Base-by-base conservation (phyloP, 345 rosid genomes). In the Melaleuca alternifolia region DNA sequence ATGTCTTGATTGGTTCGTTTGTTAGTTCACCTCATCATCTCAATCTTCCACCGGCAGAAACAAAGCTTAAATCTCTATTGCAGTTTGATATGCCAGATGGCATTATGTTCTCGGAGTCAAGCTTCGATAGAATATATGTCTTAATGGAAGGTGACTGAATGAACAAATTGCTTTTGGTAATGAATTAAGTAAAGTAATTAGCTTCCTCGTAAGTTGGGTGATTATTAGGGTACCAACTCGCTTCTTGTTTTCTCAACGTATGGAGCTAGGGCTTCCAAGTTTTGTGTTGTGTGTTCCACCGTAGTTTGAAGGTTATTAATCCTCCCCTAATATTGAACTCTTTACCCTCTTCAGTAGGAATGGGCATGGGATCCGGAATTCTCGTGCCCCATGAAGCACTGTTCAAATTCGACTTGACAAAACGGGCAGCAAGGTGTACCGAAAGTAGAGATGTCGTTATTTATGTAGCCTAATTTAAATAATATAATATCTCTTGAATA, bases 281-380 rank as follows among this genome's bases (percentile, higher is more conserved):
- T 51, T 14, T 14, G 18, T 51, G 41, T 41, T 41, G 41, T 41
- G 41, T 41, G 41, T 41, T 41, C 41, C 41, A 41, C 41, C 41
- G 41, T 33, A 33, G 23, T 33, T 15, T 65, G 23, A 33, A 33
- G 46, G 14, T 61, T 14, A 61, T 61, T 0, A 30, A 28, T 28
- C 20, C 2, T 41, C 4, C 41, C 41, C 41, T 1, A 61, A 28
- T 28, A 61, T 61, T 28, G 6, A 20, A 61, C 18, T 61, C 20
- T 61, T 61, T 13, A 61, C 18, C 16, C 9, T 4, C 15, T 61
- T n/a, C 28, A 0, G 12, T 13, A 28, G 71, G 37, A 18, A 12
- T 0, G 0, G 37, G 37, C 18, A 26, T 0, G 0, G 51, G 71
- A n/a, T n/a, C 8, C 14, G 33, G 18, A 59, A 12, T 13, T 15